A percentile compares a stretch with the other conserved stretches of the same genome.
These are phyloP conservation scores for Neocucurbitaria cava DNA, from an alignment of 2,329 filamentous ascomycete genomes.

Conservation along the genomic window DNA sequence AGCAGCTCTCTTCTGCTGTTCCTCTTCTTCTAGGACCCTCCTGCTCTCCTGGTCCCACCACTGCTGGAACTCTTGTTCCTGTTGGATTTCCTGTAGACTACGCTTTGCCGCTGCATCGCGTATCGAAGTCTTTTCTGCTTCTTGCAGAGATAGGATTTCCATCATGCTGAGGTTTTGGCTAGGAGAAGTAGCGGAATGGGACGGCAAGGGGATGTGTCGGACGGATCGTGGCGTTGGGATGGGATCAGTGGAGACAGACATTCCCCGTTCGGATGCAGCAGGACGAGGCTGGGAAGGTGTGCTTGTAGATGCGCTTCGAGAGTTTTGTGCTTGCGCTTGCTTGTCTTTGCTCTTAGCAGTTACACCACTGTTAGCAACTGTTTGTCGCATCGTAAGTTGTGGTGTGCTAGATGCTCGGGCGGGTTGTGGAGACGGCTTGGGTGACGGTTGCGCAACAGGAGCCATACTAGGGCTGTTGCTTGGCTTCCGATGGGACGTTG, in stretches of 20 bases:
- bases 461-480: constrained; percentile 24
- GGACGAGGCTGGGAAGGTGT: constrained; percentile 34
- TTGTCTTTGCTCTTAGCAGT: constrained; percentile 37
- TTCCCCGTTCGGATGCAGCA: constrained; percentile 38
- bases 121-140: constrained; percentile 80
- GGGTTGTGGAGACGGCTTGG: constrained; percentile 23
- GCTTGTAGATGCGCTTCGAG: constrained; percentile 13
- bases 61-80: constrained; percentile 95
- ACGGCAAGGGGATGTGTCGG: constrained; percentile 59
- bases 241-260: constrained; percentile 43
- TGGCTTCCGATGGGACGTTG: constrained; percentile 40
- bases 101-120: constrained; percentile 86
- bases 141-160: constrained; percentile 88
- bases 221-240: constrained; percentile 54
- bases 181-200: constrained; percentile 67
- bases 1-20: constrained; percentile 49
- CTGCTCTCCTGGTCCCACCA: constrained; percentile 92
- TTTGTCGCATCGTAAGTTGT: constrained; percentile 68
- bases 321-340: constrained; percentile 17
- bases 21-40: constrained; percentile 69
- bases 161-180: constrained; percentile 76
- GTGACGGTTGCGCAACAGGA: constrained; percentile 11
- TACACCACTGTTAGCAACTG: constrained; percentile 52
- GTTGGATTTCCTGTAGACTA: constrained; percentile 91
- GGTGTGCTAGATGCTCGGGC: constrained; percentile 49